Evolutionary conservation across 2,329 filamentous ascomycete species (phyloP), one percentile per base, ranked within the genome.

Genomic region (Diplodia sapinea): DNA sequence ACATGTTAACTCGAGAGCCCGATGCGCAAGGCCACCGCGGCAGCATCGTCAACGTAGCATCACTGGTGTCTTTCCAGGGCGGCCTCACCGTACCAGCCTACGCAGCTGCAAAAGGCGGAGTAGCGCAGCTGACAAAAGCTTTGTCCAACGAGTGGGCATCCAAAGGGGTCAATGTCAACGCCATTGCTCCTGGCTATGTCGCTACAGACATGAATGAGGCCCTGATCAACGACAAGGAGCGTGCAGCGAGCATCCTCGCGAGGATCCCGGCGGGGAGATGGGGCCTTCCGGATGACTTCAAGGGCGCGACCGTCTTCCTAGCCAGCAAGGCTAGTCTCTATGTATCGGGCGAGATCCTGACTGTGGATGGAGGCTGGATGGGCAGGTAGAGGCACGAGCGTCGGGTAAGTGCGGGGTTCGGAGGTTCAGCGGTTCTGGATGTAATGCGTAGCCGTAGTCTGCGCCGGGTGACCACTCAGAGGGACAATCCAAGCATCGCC

Each of bases 361-460:
- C 91, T 31, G 91, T 97, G 56, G 94, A 97, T 79, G 93, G 93
- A 8, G 93, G 93, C 12, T 97, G 92, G 93, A 96, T 96, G 93
- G 93, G 91, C 1, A 84, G 92, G 83, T 96, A 15, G 23, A 17
- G 26, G 3, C 31, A 12, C 7, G 6, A 31, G 26, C 50, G 50
- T 52, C 23, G 50, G 50, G 50, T 31, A 52, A 31, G 26, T 52
- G 50, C 50, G 50, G 50, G 3, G 50, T 52, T 31, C 50, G 50
- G 50, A 52, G 50, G 50, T 52, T 31, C 50, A 52, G 26, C 50
- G 50, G 26, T 29, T 52, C 23, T 52, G 50, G 50, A 52, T 11
- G 26, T 1, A 29, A 52, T 29, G 50, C 15, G 31, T 31, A 23
- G n/a, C 52, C 52, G 52, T 55, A 36, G n/a, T 55, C 12, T n/a